Evolutionary conservation across 2,329 filamentous ascomycete species (phyloP), one percentile per base, ranked within the genome.

Genomic region (Cyphellophora europaea): DNA sequence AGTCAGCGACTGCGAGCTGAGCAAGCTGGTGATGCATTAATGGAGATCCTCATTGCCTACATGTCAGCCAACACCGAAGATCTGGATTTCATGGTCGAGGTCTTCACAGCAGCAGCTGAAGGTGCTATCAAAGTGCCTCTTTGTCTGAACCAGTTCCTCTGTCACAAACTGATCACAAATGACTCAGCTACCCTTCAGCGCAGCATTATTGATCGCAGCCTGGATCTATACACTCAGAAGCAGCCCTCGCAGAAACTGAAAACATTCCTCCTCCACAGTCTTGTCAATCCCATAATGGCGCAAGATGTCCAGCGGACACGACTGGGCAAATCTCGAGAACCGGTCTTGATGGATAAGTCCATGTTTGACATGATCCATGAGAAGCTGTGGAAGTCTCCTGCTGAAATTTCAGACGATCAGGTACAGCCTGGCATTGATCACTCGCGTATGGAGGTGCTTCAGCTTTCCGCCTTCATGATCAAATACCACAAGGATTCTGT

Each of bases 271-370:
- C 78, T 98, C 53, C 86, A 86, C 54, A 79, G 94, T 55, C 72
- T 98, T 19, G 84, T 95, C 45, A 98, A 96, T 51, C 93, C 91
- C 0, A 93, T 96, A 25, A 75, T 99, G 36, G 88, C 89, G 3
- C 94, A 89, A 82, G 91, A 98, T 59, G 80, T 94, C 25, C 89
- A 91, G 74, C 77, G 81, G 15, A 80, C 82, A 39, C 91, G 85
- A 57, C 71, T 73, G 18, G 67, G 66, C 36, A 60, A 64, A 27
- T 67, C 70, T 25, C 69, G 69, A 45, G 72, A 71, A 3, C 81
- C 77, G 11, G 80, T 78, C 38, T 66, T 98, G 13, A 82, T 96
- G 61, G 88, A 98, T 55, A 82, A 80, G 54, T 67, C 75, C 31
- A 78, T 98, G 61, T 88, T 91, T 19, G 88, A 95, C 42, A 81